phyloP scores from a whole-genome alignment of 2,329 filamentous ascomycete genomes.

The Monosporascus sp. region DNA sequence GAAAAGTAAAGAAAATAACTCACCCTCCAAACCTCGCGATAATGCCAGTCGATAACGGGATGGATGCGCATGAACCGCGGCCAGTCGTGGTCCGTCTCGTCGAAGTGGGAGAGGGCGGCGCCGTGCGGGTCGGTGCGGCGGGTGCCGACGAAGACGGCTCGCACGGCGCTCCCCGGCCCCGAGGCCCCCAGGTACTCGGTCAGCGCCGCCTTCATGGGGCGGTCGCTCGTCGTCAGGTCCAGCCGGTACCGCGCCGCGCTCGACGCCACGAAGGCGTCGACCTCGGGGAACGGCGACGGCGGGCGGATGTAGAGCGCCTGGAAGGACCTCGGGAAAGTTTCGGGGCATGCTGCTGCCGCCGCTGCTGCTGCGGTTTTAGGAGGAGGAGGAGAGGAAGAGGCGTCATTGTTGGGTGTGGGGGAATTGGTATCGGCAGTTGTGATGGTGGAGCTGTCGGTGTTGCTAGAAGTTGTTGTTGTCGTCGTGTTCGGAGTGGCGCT shows the following conservation, averaged over 20 bases:
- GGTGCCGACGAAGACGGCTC: constrained; percentile 83
- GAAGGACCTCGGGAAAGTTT: constrained; percentile 42
- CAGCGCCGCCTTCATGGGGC: constrained; percentile 79
- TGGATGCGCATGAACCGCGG: constrained; percentile 89
- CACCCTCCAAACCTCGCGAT: constrained; percentile 89
- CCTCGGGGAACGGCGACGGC: constrained; percentile 75
- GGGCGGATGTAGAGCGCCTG: constrained; percentile 89
- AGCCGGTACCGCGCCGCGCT: constrained; percentile 69
- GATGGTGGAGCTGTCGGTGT: constrained; percentile 7
- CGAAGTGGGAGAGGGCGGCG: constrained; percentile 71
- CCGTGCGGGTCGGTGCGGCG: constrained; percentile 90
- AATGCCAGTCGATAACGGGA: constrained; percentile 97
- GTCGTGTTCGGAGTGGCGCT: constrained; percentile 4
- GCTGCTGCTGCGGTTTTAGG: constrained; percentile 1
- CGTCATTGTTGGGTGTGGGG: constrained; percentile 3
- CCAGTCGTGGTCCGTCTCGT: constrained; percentile 85
- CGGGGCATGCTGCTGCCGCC: constrained; percentile 9
- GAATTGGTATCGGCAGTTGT: neutral
- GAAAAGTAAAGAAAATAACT: constrained; percentile 33
- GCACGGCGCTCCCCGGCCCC: constrained; percentile 47
- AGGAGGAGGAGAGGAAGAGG: constrained; percentile 6
- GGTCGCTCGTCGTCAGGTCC: constrained; percentile 65
- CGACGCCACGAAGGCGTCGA: constrained; percentile 74
- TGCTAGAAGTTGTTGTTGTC: constrained; percentile 2
- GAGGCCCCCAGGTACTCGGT: constrained; percentile 64